Evolutionary conservation across 164 flowering plant species (phyloP), one percentile per base, ranked within the genome.

Genomic region (Magnolia changhungtana): DNA sequence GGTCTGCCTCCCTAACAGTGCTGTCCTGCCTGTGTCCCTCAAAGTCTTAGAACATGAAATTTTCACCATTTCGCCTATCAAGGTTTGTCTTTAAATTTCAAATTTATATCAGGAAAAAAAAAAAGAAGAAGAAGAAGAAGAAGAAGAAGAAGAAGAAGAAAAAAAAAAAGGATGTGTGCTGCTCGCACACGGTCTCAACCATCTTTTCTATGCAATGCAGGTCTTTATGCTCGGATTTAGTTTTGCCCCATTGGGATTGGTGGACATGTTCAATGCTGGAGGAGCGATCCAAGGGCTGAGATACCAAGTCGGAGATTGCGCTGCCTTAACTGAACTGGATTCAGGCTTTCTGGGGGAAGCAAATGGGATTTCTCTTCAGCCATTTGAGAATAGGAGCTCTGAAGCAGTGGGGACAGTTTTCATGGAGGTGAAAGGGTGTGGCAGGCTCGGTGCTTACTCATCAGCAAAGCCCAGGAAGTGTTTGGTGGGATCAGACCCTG

Each of bases 381-480:
- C 67, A 51, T 51, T 73, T 14, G 81, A 80, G 79, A 78, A 80
- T 63, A 49, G 45, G 23, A 75, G 82, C 67, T 37, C 72, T 9
- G 49, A 80, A 20, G 66, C 70, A 6, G 63, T 74, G 21, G 83
- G 72, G 19, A 27, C 9, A 1, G 78, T 80, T 20, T 20, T 69
- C 6, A 77, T 95, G 86, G 85, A 89, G 67, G 88, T 91, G 8
- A 93, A 93, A 73, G 99, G 98, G 8, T 89, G 97, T 69, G 99
- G 98, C 23, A 75, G 73, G 71, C 90, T 93, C 68, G 98, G 98
- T 58, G 91, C 86, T 5, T 94, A 88, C 70, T 90, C 94, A 5
- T 90, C 92, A 2, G 78, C 77, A 16, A 90, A 84, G 82, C 99
- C 97, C 8, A 88, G 85, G 72, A 86, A 80, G 73, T 92, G 96